Evolutionary conservation across 2,329 filamentous ascomycete genomes (phyloP).

Genomic region (Hypomyces perniciosus): DNA sequence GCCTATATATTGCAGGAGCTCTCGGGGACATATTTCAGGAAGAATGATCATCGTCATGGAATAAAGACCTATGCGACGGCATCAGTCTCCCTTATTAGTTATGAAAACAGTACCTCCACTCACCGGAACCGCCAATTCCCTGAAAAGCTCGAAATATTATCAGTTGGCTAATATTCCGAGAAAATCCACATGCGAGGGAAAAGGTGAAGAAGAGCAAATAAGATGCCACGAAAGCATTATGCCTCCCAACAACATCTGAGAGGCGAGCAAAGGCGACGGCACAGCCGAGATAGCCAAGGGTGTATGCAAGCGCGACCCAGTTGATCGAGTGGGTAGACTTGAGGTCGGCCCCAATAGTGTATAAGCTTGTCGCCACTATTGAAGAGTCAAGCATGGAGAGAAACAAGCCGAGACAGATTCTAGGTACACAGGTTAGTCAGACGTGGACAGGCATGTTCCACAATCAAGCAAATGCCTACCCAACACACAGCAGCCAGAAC

Average conservation of each 20-base stretch:
- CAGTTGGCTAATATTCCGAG: slow-evolving; percentile 33
- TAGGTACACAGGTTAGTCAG: slow-evolving; percentile 21
- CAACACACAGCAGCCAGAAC: slow-evolving; percentile 29
- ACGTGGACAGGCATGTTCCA: not conserved
- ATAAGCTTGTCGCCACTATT: slow-evolving; percentile 54
- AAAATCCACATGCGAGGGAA: slow-evolving; percentile 47
- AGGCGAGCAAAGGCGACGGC: slow-evolving; percentile 50
- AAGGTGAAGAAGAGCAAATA: slow-evolving; percentile 51
- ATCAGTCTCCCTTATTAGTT: not conserved
- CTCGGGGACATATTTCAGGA: slow-evolving; percentile 41
- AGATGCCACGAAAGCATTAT: slow-evolving; percentile 43
- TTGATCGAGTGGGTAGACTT: slow-evolving; percentile 39
- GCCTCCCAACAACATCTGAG: slow-evolving; percentile 50
- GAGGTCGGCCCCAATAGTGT: slow-evolving; percentile 49
- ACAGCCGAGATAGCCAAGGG: slow-evolving; percentile 51
- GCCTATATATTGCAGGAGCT: slow-evolving; percentile 37
- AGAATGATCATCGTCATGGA: slow-evolving; percentile 51
- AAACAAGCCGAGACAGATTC: slow-evolving; percentile 47
- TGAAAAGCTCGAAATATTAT: slow-evolving; percentile 45
- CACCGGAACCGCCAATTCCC: slow-evolving; percentile 46
- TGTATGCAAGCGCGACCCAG: slow-evolving; percentile 52
- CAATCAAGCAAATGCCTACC: slow-evolving; percentile 19
- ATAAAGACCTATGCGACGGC: slow-evolving; percentile 37
- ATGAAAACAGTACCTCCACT: slow-evolving; percentile 11
- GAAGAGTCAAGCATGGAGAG: slow-evolving; percentile 55